Conservation (phyloP, 805 yeast genomes). For the Lipomyces sp. region DNA sequence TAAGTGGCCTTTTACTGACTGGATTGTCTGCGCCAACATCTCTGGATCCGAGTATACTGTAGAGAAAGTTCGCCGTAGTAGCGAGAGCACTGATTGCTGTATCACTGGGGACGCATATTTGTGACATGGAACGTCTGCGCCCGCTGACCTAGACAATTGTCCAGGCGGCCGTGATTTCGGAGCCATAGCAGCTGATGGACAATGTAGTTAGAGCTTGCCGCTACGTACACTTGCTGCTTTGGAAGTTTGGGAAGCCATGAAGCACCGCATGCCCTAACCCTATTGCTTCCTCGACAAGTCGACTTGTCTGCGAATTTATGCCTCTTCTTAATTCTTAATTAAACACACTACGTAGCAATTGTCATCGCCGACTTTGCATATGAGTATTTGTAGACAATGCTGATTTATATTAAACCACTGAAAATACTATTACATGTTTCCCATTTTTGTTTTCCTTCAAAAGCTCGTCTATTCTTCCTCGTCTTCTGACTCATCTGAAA, state of each 20-base stretch:
- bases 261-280: background rate
- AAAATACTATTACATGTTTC: conserved; percentile 3
- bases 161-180: conserved; percentile 1
- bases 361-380: background rate
- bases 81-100: conserved; percentile 25
- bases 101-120: conserved; percentile 17
- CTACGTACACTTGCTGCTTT: too few species aligned
- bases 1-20: conserved; percentile 69
- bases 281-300: too few species aligned
- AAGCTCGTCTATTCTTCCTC: conserved; percentile 59
- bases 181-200: background rate
- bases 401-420: background rate
- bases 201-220: background rate
- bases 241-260: too few species aligned
- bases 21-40: conserved; percentile 48
- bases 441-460: conserved; percentile 5
- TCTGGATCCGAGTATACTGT: conserved; percentile 25
- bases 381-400: background rate
- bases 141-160: background rate
- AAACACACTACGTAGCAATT: too few species aligned
- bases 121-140: background rate
- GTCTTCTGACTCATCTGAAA: conserved; percentile 93
- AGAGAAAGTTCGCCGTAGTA: conserved; percentile 26
- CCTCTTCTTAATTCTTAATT: too few species aligned
- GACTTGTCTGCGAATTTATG: too few species aligned